These are phyloP conservation scores for Aspergillus chevalieri DNA, from an alignment of 2,329 filamentous ascomycete species.

Conservation along the genomic window DNA sequence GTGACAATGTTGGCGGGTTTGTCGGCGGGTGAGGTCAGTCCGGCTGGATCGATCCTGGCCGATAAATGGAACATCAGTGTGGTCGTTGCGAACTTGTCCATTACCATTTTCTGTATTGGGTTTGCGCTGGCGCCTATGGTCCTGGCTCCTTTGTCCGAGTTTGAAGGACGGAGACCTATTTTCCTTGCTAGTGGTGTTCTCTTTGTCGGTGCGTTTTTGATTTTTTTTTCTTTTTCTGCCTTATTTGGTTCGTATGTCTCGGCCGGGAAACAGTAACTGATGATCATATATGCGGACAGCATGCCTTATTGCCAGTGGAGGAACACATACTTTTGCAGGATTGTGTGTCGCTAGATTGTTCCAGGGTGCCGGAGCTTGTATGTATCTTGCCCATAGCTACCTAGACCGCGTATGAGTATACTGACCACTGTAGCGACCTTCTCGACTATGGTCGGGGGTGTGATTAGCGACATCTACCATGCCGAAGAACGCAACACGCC, in stretches of 20 bases:
- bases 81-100: conserved; percentile 64
- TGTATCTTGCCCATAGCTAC: conserved; percentile 26
- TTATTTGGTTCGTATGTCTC: not conserved
- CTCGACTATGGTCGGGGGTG: conserved; percentile 85
- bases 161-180: conserved; percentile 78
- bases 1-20: conserved; percentile 76
- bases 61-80: conserved; percentile 59
- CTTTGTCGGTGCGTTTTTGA: conserved; percentile 48
- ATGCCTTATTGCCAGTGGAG: conserved; percentile 66
- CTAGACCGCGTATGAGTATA: not conserved
- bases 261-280: not conserved
- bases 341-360: conserved; percentile 73
- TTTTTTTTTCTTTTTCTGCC: not conserved
- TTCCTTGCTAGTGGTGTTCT: conserved; percentile 68
- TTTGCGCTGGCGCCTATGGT: conserved; percentile 83
- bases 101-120: conserved; percentile 74
- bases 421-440: conserved; percentile 48
- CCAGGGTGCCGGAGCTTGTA: conserved; percentile 68
- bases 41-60: conserved; percentile 60
- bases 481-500: conserved; percentile 75
- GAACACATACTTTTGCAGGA: conserved; percentile 62
- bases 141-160: conserved; percentile 79
- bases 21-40: conserved; percentile 72
- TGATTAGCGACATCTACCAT: conserved; percentile 80
- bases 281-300: conserved; percentile 19